A percentile compares a stretch with the other conserved stretches of the same genome.
phyloP scores from a whole-genome alignment of 345 rosid species.

The Populus alba region DNA sequence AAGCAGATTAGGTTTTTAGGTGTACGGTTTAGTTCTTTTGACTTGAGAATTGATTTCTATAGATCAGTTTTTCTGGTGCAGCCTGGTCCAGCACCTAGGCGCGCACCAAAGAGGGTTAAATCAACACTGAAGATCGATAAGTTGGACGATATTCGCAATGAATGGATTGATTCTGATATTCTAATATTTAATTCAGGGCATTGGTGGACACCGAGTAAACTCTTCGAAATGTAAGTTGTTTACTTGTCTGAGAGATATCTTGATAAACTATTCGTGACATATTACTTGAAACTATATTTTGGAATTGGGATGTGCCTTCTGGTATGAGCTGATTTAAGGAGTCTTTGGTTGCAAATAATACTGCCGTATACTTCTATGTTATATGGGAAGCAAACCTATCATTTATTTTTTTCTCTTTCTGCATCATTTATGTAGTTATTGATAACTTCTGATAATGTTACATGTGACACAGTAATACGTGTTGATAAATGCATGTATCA shows the following conservation, averaged over 20 bases:
- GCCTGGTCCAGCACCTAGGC: conserved; percentile 47
- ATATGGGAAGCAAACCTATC: no score
- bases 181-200: conserved; percentile 70
- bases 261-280: not conserved
- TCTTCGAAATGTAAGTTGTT: conserved; percentile 61
- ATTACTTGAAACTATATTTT: not conserved
- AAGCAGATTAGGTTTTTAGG: conserved; percentile 54
- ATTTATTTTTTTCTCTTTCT: no score
- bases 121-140: conserved; percentile 47
- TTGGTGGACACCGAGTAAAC: conserved; percentile 75
- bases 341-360: not conserved
- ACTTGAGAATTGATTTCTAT: conserved; percentile 58
- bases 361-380: not conserved
- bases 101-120: conserved; percentile 65
- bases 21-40: conserved; percentile 44
- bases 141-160: conserved; percentile 59
- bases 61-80: conserved; percentile 66
- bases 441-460: not conserved
- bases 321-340: not conserved
- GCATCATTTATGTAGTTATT: not conserved
- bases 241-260: not conserved
- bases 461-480: not conserved
- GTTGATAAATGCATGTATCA: not conserved
- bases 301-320: not conserved
- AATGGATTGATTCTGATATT: conserved; percentile 69